phyloP scores from a whole-genome alignment of 2,329 filamentous ascomycete genomes.

The Trichoderma sp. region DNA sequence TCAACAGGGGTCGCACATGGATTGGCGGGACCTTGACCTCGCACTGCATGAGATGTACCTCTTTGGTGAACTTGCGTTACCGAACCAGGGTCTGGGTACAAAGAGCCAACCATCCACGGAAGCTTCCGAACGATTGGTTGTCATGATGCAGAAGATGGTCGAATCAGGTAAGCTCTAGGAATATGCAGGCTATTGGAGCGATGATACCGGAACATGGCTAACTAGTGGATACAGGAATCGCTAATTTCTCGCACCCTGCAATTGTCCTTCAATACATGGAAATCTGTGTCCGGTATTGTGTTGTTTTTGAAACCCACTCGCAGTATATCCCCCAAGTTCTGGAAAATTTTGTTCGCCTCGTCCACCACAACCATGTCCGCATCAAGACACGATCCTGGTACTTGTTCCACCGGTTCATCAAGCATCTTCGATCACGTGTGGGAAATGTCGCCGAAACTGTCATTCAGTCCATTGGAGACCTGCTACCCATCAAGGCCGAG shows the following conservation, averaged over 20 bases:
- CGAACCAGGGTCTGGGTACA: conserved; percentile 80
- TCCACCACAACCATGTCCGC: conserved; percentile 84
- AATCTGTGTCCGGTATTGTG: conserved; percentile 90
- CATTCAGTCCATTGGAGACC: conserved; percentile 84
- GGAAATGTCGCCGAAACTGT: conserved; percentile 90
- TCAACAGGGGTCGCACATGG: conserved; percentile 72
- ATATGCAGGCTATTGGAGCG: neutral
- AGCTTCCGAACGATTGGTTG: conserved; percentile 79
- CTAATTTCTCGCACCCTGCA: conserved; percentile 84
- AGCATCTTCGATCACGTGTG: conserved; percentile 80
- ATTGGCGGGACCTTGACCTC: conserved; percentile 94
- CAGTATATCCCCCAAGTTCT: conserved; percentile 83
- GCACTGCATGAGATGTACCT: conserved; percentile 94
- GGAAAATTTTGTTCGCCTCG: conserved; percentile 87
- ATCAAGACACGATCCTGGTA: conserved; percentile 96
- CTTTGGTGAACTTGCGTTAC: conserved; percentile 92
- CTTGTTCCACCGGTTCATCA: conserved; percentile 89
- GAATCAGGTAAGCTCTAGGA: conserved; percentile 72
- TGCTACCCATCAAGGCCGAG: conserved; percentile 89
- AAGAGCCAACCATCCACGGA: conserved; percentile 81
- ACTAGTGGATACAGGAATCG: conserved; percentile 64
- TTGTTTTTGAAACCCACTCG: conserved; percentile 86
- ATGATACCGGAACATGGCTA: conserved; percentile 30
- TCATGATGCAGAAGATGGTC: conserved; percentile 96
- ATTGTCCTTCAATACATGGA: conserved; percentile 98